Evolutionary conservation across 495 filamentous ascomycete species (phyloP).

Genomic region (Penicillium malachiteum): DNA sequence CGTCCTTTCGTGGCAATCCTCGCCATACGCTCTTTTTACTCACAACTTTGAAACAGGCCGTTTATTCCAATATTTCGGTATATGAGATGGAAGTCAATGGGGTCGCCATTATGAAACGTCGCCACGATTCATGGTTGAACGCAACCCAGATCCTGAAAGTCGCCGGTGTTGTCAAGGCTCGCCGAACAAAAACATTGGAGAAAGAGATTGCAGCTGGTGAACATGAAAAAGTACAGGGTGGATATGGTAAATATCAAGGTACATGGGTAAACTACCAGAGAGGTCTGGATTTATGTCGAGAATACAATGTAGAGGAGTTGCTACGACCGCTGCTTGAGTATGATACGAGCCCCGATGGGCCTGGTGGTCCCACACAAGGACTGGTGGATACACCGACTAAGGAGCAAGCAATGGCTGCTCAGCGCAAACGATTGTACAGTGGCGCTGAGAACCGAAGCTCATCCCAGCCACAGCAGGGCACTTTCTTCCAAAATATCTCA

Average conservation of each 20-base stretch:
- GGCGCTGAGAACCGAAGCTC: constrained; percentile 64
- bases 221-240: constrained; percentile 97
- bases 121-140: constrained; percentile 89
- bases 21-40: constrained; percentile 15
- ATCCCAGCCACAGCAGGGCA: constrained; percentile 66
- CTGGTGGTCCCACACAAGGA: constrained; percentile 56
- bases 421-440: constrained; percentile 85
- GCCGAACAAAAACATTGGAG: constrained; percentile 94
- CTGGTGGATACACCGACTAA: constrained; percentile 91
- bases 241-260: constrained; percentile 97
- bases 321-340: constrained; percentile 83
- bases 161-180: constrained; percentile 93
- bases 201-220: constrained; percentile 95
- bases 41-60: constrained; percentile 58
- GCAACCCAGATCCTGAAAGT: constrained; percentile 96
- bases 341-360: constrained; percentile 78
- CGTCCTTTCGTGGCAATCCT: constrained; percentile 17
- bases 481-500: constrained; percentile 96
- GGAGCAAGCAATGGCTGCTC: constrained; percentile 97
- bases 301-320: constrained; percentile 90
- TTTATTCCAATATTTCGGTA: constrained; percentile 91
- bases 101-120: constrained; percentile 90
- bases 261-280: constrained; percentile 95
- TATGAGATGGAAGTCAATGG: constrained; percentile 97
- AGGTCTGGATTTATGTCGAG: constrained; percentile 86